A percentile compares a stretch with the other conserved stretches of the same genome.
Conservation (phyloP, 2,329 filamentous ascomycete genomes). For the Aspergillus ruber region DNA sequence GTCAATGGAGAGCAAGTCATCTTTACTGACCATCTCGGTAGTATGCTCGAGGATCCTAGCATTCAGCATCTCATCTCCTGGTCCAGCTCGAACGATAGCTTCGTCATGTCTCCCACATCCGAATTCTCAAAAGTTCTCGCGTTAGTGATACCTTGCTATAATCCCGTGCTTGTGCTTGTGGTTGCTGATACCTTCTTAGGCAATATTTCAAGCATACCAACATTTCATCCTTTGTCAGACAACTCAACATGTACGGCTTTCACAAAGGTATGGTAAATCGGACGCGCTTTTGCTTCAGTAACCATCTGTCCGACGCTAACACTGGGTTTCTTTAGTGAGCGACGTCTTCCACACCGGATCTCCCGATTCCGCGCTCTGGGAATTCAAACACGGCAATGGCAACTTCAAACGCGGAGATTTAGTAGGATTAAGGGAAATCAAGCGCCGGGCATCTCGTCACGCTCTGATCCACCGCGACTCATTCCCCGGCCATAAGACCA, state of each 20-base stretch:
- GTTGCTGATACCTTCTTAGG: conserved; percentile 43
- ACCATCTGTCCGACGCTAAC: conserved; percentile 3
- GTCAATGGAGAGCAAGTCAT: not conserved
- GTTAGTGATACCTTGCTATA: conserved; percentile 53
- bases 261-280: conserved; percentile 69
- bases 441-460: conserved; percentile 86
- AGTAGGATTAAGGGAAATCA: conserved; percentile 86
- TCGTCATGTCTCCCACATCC: conserved; percentile 95
- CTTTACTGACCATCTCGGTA: conserved; percentile 36
- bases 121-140: conserved; percentile 98
- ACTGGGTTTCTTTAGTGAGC: conserved; percentile 59
- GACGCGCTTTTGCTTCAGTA: not conserved
- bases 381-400: conserved; percentile 96
- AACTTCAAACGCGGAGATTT: conserved; percentile 95
- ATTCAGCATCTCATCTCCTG: conserved; percentile 97
- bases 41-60: conserved; percentile 90
- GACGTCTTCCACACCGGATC: conserved; percentile 96
- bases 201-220: conserved; percentile 99
- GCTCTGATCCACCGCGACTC: conserved; percentile 87
- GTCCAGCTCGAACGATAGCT: conserved; percentile 90
- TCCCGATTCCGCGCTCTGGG: conserved; percentile 91
- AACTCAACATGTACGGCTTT: conserved; percentile 99
- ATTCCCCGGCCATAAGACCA: conserved; percentile 71
- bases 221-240: conserved; percentile 94
- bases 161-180: not conserved